Conservation (phyloP, 352 stramenopile genomes). For the Phytophthora syringae region DNA sequence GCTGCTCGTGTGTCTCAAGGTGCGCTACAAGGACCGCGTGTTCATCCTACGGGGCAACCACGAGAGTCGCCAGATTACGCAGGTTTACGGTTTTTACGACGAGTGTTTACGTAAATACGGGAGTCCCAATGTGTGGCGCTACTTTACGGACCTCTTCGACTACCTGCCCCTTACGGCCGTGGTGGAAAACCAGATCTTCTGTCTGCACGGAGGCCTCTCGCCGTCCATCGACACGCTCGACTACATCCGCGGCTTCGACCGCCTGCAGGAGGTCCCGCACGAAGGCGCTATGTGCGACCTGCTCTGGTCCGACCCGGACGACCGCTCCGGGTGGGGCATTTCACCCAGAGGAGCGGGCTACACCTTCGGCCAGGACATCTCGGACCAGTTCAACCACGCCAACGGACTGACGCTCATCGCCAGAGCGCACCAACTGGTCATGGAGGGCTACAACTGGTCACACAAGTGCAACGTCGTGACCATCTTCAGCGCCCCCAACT, state of each 20-base stretch:
- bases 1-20: slow-evolving; percentile 86
- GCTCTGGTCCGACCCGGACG: slow-evolving; percentile 98
- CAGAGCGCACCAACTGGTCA: slow-evolving; percentile 94
- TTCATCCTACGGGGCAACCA: slow-evolving; percentile 88
- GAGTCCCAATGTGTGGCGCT: slow-evolving; percentile 99
- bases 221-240: slow-evolving; percentile 93
- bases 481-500: slow-evolving; percentile 99
- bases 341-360: slow-evolving; percentile 98
- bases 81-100: slow-evolving; percentile 87
- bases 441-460: slow-evolving; percentile 92
- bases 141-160: slow-evolving; percentile 95
- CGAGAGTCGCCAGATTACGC: slow-evolving; percentile 83
- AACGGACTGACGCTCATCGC: slow-evolving; percentile 99
- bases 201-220: slow-evolving; percentile 97
- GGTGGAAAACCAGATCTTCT: slow-evolving; percentile 99
- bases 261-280: slow-evolving; percentile 91
- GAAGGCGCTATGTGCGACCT: slow-evolving; percentile 98
- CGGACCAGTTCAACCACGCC: slow-evolving; percentile 96
- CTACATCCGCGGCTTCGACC: slow-evolving; percentile 96
- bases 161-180: slow-evolving; percentile 96
- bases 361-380: slow-evolving; percentile 99
- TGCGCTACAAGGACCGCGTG: slow-evolving; percentile 88
- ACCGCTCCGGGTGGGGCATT: slow-evolving; percentile 98
- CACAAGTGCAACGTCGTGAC: slow-evolving; percentile 98
- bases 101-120: slow-evolving; percentile 96